Evolutionary conservation across 306 rosid genomes (phyloP), one percentile per base, ranked within the genome.

Genomic region (Geum urbanum): DNA sequence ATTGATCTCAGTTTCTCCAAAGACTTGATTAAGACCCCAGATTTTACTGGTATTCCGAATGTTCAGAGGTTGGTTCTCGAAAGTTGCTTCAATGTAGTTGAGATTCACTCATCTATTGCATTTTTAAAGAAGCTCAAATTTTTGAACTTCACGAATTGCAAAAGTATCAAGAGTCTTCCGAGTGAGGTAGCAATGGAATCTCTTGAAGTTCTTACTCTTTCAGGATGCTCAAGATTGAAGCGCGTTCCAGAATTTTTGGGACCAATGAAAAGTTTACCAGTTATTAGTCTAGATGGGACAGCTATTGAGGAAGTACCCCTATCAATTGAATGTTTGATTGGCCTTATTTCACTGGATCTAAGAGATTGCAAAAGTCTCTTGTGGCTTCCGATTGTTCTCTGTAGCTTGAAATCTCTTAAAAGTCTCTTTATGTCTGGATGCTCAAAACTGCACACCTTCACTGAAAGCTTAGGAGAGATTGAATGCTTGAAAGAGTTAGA

Each of bases 41-140:
- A 53, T 53, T 53, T 53, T 27, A 53, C 58, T 53, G 58, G 58
- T 53, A 53, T 19, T 19, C 27, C 13, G 58, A 53, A 53, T 18
- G 27, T 53, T 53, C 27, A 19, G 32, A 19, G 12, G 27, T 53
- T 53, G 58, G 13, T 53, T 18, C 58, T 53, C 19, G 5, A 18
- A 53, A 53, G 32, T 19, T 53, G 32, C 32, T 7, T 6, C 4
- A 19, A 9, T 53, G 11, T 53, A 19, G 58, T 19, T 53, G 58
- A 53, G 27, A 19, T 75, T 40, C 78, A 75, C 45, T 13, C 63
- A 57, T 67, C 78, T 9, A 59, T 75, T 47, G 52, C 51, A 19
- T 9, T 15, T 6, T 49, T 66, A 16, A 47, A 76, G 52, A 32
- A 24, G 50, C 58, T 76, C 11, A 16, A 8, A 1, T 3, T 52